phyloP scores from a whole-genome alignment of 169 alveolate species.

The Eimeria acervulina region DNA sequence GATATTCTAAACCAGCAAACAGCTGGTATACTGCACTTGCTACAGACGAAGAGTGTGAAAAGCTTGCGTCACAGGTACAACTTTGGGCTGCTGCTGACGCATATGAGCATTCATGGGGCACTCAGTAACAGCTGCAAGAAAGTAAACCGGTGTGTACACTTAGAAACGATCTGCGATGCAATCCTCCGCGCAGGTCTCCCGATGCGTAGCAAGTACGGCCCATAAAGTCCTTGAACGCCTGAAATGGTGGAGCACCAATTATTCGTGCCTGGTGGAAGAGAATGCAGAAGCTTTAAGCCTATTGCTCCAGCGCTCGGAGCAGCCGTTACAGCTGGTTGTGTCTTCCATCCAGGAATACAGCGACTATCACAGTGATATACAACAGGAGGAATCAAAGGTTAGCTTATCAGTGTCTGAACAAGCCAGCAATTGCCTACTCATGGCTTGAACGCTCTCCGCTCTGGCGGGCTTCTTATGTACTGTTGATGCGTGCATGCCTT shows the following conservation, averaged over 20 bases:
- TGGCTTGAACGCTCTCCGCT: not conserved
- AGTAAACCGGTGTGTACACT: not conserved
- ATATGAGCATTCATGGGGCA: not conserved
- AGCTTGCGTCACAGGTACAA: conserved; percentile 80
- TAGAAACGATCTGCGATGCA: not conserved
- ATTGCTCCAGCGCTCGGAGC: conserved; percentile 84
- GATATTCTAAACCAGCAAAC: not conserved
- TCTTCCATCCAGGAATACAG: conserved; percentile 86
- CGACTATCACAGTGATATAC: conserved; percentile 86
- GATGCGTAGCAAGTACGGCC: conserved; percentile 69
- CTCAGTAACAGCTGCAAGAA: not conserved
- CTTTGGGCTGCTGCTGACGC: not conserved
- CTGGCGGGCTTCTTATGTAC: not conserved
- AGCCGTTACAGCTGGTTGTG: conserved; percentile 85
- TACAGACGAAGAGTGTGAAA: conserved; percentile 82
- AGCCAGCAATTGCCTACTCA: not conserved
- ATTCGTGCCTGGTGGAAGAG: conserved; percentile 86
- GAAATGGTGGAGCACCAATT: conserved; percentile 87
- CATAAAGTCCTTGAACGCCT: conserved; percentile 85
- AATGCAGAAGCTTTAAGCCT: conserved; percentile 84
- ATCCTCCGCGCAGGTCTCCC: conserved; percentile 14
- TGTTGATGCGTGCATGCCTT: not conserved
- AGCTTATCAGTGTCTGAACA: not conserved
- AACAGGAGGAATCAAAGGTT: conserved; percentile 87
- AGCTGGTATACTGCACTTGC: conserved; percentile 80